These are phyloP conservation scores for Boehmeria nivea DNA, from an alignment of 306 rosid genomes.

Conservation along the genomic window DNA sequence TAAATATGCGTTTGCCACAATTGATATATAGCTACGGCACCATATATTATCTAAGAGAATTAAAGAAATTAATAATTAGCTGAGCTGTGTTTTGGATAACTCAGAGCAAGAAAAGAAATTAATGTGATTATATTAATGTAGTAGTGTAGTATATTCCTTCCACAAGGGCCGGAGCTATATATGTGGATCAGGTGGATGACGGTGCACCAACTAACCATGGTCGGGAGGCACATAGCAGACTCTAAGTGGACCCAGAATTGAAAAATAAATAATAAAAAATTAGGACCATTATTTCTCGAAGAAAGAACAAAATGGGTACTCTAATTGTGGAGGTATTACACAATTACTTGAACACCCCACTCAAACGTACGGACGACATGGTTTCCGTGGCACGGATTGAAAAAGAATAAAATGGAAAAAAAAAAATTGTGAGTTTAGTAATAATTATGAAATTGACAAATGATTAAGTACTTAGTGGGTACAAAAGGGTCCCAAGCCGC, in stretches of 20 bases:
- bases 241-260: background rate
- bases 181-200: constrained; percentile 6
- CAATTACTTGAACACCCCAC: too few species aligned
- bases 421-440: background rate
- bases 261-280: background rate
- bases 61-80: too few species aligned
- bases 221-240: background rate
- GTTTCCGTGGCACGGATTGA: constrained; percentile 29
- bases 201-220: constrained; percentile 6
- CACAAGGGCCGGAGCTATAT: background rate
- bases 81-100: too few species aligned
- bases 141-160: background rate
- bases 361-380: background rate
- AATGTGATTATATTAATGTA: too few species aligned
- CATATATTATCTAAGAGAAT: too few species aligned
- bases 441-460: background rate
- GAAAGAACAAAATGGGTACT: too few species aligned
- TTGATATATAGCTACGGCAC: too few species aligned
- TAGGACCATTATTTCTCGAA: too few species aligned
- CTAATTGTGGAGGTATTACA: too few species aligned
- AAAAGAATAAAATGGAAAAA: background rate
- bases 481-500: background rate
- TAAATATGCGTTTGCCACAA: too few species aligned
- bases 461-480: background rate
- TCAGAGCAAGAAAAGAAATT: too few species aligned